Evolutionary conservation across 345 rosid species (phyloP).

Genomic region (Dipteronia dyeriana): DNA sequence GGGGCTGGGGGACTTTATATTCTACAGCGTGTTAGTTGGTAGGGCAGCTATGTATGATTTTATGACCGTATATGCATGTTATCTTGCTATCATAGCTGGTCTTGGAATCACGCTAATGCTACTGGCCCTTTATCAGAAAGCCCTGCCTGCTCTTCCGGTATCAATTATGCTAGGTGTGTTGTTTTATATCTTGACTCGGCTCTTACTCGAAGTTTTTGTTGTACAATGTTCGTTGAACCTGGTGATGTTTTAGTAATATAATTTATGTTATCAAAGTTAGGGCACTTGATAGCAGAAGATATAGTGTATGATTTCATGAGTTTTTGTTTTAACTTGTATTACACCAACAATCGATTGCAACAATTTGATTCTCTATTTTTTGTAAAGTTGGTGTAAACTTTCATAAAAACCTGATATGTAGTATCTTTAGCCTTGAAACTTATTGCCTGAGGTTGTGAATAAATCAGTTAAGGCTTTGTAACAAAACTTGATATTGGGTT

Average conservation of each 20-base stretch:
- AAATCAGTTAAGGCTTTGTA: slow-evolving; percentile 2
- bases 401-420: neutral
- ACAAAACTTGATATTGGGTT: neutral
- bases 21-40: slow-evolving; percentile 92
- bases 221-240: slow-evolving; percentile 79
- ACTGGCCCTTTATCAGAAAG: slow-evolving; percentile 82
- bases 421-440: neutral
- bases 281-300: neutral
- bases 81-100: slow-evolving; percentile 91
- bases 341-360: neutral
- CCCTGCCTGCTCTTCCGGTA: slow-evolving; percentile 92
- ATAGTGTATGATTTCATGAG: slow-evolving; percentile 2
- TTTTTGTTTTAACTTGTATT: slow-evolving; percentile 18
- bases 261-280: slow-evolving; percentile 6
- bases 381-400: neutral
- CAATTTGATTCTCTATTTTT: neutral
- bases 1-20: slow-evolving; percentile 92
- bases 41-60: slow-evolving; percentile 95
- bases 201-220: slow-evolving; percentile 70
- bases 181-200: slow-evolving; percentile 71
- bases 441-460: neutral
- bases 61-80: slow-evolving; percentile 93
- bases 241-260: slow-evolving; percentile 64
- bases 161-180: slow-evolving; percentile 78
- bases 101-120: slow-evolving; percentile 84